Percentiles rank a stretch among this genome's conserved stretches.
Conservation (phyloP, 164 flowering plant species). For the Taxillus chinensis region DNA sequence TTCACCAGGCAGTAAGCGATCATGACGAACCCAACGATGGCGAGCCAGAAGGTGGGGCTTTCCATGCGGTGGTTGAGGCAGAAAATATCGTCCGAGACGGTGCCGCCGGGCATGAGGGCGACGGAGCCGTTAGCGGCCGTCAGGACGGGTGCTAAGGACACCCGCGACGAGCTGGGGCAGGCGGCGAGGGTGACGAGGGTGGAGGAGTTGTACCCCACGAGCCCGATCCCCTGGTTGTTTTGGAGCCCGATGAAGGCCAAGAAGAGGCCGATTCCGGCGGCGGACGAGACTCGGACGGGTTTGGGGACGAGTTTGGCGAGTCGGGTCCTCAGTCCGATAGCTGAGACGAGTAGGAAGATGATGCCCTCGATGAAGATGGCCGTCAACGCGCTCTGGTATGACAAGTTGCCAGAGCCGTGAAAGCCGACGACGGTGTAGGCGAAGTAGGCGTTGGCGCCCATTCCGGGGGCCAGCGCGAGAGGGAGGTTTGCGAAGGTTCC, state of each 20-base stretch:
- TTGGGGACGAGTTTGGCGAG: conserved; percentile 76
- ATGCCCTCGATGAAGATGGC: conserved; percentile 78
- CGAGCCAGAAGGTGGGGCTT: conserved; percentile 88
- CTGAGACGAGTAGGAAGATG: conserved; percentile 60
- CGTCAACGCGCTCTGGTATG: conserved; percentile 54
- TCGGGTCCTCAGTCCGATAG: conserved; percentile 60
- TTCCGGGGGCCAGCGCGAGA: conserved; percentile 77
- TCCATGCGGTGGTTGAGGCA: conserved; percentile 61
- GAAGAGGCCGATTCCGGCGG: conserved; percentile 87
- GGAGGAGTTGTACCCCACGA: conserved; percentile 60
- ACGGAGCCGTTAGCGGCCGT: conserved; percentile 52
- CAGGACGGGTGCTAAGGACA: conserved; percentile 54
- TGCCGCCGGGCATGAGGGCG: conserved; percentile 43
- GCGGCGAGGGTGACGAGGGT: conserved; percentile 73
- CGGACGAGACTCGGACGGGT: conserved; percentile 71
- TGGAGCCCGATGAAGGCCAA: conserved; percentile 87
- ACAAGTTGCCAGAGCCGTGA: conserved; percentile 69
- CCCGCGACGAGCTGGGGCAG: conserved; percentile 53
- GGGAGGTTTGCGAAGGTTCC: conserved; percentile 80
- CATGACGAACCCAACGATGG: conserved; percentile 62
- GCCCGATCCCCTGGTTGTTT: conserved; percentile 68
- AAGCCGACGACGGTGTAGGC: conserved; percentile 91
- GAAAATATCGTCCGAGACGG: conserved; percentile 49
- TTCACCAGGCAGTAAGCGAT: conserved; percentile 65
- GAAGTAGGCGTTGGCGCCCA: conserved; percentile 90